Evolutionary conservation across 257 asterid genomes (phyloP).

Genomic region (Apocynum venetum): DNA sequence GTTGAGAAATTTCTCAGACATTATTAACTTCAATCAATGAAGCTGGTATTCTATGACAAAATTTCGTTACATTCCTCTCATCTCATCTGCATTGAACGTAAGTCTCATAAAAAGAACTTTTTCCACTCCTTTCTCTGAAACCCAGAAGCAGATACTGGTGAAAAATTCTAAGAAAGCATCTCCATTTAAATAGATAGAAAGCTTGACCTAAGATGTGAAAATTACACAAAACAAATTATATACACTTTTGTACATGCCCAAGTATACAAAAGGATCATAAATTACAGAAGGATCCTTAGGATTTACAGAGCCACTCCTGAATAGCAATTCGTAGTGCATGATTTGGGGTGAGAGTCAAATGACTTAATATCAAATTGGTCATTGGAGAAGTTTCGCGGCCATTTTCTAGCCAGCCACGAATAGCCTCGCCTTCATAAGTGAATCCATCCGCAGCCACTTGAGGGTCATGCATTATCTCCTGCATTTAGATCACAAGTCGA

Average conservation of each 20-base stretch:
- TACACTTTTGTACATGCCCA: constrained; percentile 9
- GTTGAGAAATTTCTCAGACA: no score
- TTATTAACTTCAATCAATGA: background rate
- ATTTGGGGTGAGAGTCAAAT: constrained; percentile 59
- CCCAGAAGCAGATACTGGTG: background rate
- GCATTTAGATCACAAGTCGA: constrained; percentile 21
- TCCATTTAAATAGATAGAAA: background rate
- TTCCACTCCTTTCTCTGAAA: no score
- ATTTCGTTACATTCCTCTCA: no score
- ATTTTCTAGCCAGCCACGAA: constrained; percentile 63
- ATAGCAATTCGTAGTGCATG: constrained; percentile 54
- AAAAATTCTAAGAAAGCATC: background rate
- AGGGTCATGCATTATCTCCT: constrained; percentile 94
- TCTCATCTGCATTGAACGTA: no score
- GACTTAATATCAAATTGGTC: constrained; percentile 66
- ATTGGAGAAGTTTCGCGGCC: constrained; percentile 82
- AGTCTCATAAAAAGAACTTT: no score
- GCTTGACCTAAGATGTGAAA: background rate
- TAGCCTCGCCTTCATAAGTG: constrained; percentile 84
- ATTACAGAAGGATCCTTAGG: constrained; percentile 8
- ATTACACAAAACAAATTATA: background rate
- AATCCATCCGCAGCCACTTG: constrained; percentile 91
- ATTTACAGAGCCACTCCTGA: constrained; percentile 70
- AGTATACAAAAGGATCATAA: background rate
- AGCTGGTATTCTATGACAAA: background rate